Percentiles rank a stretch among this genome's conserved stretches.
Evolutionary conservation across 192 early-diverging fungal genomes (phyloP).

Genomic region (Hyaloraphidium curvatum): DNA sequence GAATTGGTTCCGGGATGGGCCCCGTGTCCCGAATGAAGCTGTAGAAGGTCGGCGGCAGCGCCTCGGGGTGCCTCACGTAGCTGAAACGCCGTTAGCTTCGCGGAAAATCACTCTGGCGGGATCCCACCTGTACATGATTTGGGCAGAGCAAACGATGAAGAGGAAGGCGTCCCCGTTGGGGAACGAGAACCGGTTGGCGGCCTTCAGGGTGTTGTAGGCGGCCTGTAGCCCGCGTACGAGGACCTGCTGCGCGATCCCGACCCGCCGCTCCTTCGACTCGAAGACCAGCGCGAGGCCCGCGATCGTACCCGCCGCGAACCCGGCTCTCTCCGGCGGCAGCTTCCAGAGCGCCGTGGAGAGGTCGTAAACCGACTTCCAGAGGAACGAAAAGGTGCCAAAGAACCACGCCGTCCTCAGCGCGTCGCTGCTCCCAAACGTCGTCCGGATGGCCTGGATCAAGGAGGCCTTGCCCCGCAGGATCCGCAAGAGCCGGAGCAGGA

Average conservation of each 20-base stretch:
- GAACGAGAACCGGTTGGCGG: conserved; percentile 15
- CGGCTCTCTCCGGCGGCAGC: too few relatives aligned
- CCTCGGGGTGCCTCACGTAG: not conserved
- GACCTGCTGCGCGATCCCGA: conserved; percentile 26
- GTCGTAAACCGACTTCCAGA: too few relatives aligned
- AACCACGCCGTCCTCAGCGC: too few relatives aligned
- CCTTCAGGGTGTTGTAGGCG: conserved; percentile 19
- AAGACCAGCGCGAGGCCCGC: conserved; percentile 20
- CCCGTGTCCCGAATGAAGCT: not conserved
- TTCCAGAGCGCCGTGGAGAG: too few relatives aligned
- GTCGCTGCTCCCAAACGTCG: too few relatives aligned
- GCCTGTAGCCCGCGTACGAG: conserved; percentile 18
- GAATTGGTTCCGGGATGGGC: not conserved
- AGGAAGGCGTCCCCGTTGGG: conserved; percentile 22
- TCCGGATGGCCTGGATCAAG: too few relatives aligned
- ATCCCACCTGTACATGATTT: not conserved
- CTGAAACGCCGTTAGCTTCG: not conserved
- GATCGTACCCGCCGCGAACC: conserved; percentile 11
- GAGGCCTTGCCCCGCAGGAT: too few relatives aligned
- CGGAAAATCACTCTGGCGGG: not conserved
- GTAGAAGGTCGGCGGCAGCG: not conserved
- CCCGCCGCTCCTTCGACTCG: conserved; percentile 17
- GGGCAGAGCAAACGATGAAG: conserved; percentile 8
- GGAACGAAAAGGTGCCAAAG: too few relatives aligned
- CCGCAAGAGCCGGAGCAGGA: too few relatives aligned